A percentile compares a stretch with the other conserved stretches of the same genome.
Evolutionary conservation across 2,329 filamentous ascomycete genomes (phyloP).

Genomic region (Biscogniauxia sp.): DNA sequence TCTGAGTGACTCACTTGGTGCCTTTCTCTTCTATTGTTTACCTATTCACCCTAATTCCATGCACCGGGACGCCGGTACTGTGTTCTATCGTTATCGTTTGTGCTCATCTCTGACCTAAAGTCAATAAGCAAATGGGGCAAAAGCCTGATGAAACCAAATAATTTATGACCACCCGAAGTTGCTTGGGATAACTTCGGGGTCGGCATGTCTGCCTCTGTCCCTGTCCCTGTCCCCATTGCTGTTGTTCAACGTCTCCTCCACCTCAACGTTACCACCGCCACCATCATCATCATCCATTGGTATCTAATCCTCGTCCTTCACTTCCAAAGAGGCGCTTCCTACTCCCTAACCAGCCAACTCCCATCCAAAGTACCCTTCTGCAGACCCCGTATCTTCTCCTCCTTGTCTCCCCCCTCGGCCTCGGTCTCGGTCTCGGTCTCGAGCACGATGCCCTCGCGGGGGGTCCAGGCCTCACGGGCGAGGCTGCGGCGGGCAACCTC

Average conservation of each 20-base stretch:
- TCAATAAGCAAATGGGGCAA: neutral
- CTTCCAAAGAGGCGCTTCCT: neutral
- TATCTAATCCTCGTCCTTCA: too few relatives aligned
- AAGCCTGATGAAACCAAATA: too few relatives aligned
- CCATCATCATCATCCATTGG: too few relatives aligned
- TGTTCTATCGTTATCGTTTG: neutral
- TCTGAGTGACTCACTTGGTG: neutral
- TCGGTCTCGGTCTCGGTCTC: too few relatives aligned
- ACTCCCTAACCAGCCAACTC: constrained; percentile 30
- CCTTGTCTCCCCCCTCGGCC: constrained; percentile 29
- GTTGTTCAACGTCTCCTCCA: neutral
- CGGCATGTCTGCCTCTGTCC: too few relatives aligned
- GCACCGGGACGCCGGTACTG: neutral
- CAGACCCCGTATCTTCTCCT: constrained; percentile 7
- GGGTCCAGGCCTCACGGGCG: constrained; percentile 59
- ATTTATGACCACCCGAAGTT: too few relatives aligned
- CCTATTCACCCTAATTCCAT: neutral
- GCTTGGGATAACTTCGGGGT: too few relatives aligned
- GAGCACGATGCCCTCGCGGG: constrained; percentile 31
- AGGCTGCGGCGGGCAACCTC: constrained; percentile 76
- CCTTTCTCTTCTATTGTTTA: neutral
- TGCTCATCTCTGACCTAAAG: neutral
- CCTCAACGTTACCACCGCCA: too few relatives aligned
- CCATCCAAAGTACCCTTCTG: constrained; percentile 26
- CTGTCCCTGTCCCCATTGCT: too few relatives aligned